A percentile compares a stretch with the other conserved stretches of the same genome.
Conservation (phyloP, 1,139 yeast genomes). For the Kodamaea sp. region DNA sequence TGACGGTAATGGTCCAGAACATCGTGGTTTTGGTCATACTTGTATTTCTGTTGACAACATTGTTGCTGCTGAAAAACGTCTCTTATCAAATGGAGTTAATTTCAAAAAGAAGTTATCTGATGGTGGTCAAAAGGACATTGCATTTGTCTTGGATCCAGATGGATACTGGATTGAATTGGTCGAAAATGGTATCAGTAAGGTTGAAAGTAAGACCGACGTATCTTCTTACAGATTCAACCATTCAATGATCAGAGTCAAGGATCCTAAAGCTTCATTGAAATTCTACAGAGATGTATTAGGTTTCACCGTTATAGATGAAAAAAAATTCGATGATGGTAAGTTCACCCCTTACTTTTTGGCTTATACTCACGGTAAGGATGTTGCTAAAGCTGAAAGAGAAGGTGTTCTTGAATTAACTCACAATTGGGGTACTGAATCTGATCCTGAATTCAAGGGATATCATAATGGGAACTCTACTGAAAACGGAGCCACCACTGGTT, state of each 20-base stretch:
- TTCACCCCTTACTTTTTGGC: conserved; percentile 86
- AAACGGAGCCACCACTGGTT: conserved; percentile 68
- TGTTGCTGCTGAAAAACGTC: conserved; percentile 51
- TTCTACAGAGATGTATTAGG: conserved; percentile 81
- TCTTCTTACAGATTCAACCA: conserved; percentile 71
- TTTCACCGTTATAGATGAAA: conserved; percentile 60
- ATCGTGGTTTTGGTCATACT: conserved; percentile 92
- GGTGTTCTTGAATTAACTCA: conserved; percentile 85
- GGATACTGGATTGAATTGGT: conserved; percentile 95
- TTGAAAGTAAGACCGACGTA: conserved; percentile 35
- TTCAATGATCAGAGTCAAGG: conserved; percentile 89
- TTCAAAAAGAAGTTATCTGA: conserved; percentile 83
- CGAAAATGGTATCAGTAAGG: conserved; percentile 50
- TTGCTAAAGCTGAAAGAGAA: conserved; percentile 46
- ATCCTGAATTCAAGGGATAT: conserved; percentile 63
- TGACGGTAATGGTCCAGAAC: conserved; percentile 81
- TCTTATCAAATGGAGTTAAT: conserved; percentile 58
- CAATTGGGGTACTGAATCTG: conserved; percentile 91
- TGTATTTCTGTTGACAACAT: conserved; percentile 85
- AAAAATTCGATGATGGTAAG: conserved; percentile 61
- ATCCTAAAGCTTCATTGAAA: conserved; percentile 67
- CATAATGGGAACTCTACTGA: conserved; percentile 72
- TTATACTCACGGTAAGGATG: conserved; percentile 40
- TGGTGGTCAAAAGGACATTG: conserved; percentile 90
- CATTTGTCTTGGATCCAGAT: conserved; percentile 92